Percentiles rank a stretch among this genome's conserved stretches.
phyloP scores from a whole-genome alignment of 2,329 filamentous ascomycete genomes.

The Beauveria pseudobassiana region DNA sequence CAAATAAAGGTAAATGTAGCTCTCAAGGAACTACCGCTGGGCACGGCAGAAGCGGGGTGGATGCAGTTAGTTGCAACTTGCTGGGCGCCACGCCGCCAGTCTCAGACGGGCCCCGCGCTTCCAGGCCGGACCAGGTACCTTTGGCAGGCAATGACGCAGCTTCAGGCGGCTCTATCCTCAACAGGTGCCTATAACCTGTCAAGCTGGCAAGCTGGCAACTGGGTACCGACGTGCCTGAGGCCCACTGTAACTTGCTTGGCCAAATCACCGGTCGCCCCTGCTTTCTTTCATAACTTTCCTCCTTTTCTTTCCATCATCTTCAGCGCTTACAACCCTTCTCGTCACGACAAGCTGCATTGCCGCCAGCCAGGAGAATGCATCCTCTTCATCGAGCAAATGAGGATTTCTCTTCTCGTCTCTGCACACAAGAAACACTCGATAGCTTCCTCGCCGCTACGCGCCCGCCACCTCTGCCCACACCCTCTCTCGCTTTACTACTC shows the following conservation, averaged over 20 bases:
- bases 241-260: not conserved
- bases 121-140: not conserved
- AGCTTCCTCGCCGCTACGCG: not conserved
- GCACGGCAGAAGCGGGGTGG: slow-evolving; percentile 8
- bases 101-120: not conserved
- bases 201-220: too few species aligned
- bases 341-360: not conserved
- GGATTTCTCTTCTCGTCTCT: not conserved
- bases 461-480: not conserved
- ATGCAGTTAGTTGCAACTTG: not conserved
- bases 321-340: not conserved
- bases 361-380: not conserved
- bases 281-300: not conserved
- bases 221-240: not conserved
- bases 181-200: not conserved
- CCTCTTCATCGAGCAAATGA: not conserved
- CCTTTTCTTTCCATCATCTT: not conserved
- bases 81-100: not conserved
- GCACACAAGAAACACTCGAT: not conserved
- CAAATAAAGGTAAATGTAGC: not conserved
- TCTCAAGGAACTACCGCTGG: not conserved
- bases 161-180: not conserved
- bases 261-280: not conserved
- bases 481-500: not conserved
- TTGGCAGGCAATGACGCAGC: not conserved